phyloP scores from a whole-genome alignment of 441 rosid species.

The Macaranga tanarius region DNA sequence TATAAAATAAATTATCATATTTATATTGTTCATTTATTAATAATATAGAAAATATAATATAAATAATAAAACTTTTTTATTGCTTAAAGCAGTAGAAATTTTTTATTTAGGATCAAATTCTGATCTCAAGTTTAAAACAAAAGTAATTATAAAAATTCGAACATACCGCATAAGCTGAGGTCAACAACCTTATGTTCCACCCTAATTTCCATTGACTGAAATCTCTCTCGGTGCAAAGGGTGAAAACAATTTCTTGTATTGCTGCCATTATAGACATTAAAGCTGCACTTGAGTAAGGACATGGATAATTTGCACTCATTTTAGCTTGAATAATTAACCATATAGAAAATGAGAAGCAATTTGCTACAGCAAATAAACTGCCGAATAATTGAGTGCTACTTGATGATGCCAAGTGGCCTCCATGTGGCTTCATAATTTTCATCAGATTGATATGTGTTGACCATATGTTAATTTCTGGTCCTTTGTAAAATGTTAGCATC shows the following conservation, averaged over 20 bases:
- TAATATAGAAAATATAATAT: no score
- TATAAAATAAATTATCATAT: no score
- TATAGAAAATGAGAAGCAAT: slow-evolving; percentile 20
- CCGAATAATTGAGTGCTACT: slow-evolving; percentile 15
- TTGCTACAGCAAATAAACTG: slow-evolving; percentile 6
- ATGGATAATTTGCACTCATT: slow-evolving; percentile 19
- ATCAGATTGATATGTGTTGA: slow-evolving; percentile 20
- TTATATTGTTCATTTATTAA: no score
- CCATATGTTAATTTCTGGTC: slow-evolving; percentile 25
- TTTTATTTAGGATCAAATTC: no score
- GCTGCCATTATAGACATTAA: slow-evolving; percentile 27
- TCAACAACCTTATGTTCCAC: slow-evolving; percentile 16
- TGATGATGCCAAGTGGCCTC: slow-evolving; percentile 9
- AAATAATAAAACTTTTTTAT: no score
- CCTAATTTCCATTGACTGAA: slow-evolving; percentile 22
- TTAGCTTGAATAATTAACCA: slow-evolving; percentile 39
- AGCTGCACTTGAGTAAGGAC: slow-evolving; percentile 20
- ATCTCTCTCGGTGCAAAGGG: slow-evolving; percentile 14
- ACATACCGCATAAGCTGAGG: slow-evolving; percentile 5
- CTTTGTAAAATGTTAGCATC: slow-evolving; percentile 37
- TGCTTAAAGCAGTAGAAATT: no score
- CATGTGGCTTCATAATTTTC: not conserved
- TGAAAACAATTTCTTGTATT: slow-evolving; percentile 15
- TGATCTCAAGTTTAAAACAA: no score
- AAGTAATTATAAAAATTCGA: not conserved